A percentile compares a stretch with the other conserved stretches of the same genome.
phyloP scores from a whole-genome alignment of 2,329 filamentous ascomycete genomes.

The Aspergillus sp. region DNA sequence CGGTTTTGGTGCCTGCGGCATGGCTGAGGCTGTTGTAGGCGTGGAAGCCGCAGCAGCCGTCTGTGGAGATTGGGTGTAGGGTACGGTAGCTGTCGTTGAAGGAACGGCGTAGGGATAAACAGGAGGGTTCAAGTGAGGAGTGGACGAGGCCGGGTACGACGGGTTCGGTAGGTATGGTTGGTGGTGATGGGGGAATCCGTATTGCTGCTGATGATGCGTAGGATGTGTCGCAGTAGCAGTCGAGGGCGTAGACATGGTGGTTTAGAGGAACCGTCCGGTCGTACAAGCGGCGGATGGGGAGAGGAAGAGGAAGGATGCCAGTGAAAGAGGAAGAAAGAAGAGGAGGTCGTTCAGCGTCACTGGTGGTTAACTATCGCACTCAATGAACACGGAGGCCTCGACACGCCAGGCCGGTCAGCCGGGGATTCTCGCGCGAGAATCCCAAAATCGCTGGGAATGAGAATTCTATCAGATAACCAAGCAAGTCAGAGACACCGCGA shows the following conservation, averaged over 20 bases:
- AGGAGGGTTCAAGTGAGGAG: constrained; percentile 44
- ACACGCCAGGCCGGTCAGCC: constrained; percentile 18
- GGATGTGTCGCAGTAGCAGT: constrained; percentile 72
- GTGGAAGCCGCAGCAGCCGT: constrained; percentile 30
- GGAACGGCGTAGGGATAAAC: constrained; percentile 44
- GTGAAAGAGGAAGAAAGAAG: constrained; percentile 5
- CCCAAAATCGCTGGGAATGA: constrained; percentile 8
- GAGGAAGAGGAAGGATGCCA: constrained; percentile 13
- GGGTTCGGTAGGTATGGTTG: constrained; percentile 56
- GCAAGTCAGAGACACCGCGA: neutral
- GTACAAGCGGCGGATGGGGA: constrained; percentile 25
- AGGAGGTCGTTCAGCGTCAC: constrained; percentile 15
- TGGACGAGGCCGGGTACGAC: constrained; percentile 51
- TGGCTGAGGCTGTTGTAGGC: constrained; percentile 33
- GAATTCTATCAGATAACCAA: neutral
- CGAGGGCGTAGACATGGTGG: constrained; percentile 76
- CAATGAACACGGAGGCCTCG: constrained; percentile 15
- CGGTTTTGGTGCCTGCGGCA: constrained; percentile 41
- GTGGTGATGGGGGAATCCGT: constrained; percentile 61
- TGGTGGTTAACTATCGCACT: constrained; percentile 16
- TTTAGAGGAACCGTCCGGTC: constrained; percentile 27
- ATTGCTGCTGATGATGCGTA: constrained; percentile 60
- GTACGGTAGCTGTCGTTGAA: constrained; percentile 33
- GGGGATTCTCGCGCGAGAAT: constrained; percentile 19
- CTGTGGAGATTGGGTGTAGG: constrained; percentile 37